Evolutionary conservation across 768 basidiomycete genomes (phyloP), one percentile per base, ranked within the genome.

Genomic region (Suillus luteus): DNA sequence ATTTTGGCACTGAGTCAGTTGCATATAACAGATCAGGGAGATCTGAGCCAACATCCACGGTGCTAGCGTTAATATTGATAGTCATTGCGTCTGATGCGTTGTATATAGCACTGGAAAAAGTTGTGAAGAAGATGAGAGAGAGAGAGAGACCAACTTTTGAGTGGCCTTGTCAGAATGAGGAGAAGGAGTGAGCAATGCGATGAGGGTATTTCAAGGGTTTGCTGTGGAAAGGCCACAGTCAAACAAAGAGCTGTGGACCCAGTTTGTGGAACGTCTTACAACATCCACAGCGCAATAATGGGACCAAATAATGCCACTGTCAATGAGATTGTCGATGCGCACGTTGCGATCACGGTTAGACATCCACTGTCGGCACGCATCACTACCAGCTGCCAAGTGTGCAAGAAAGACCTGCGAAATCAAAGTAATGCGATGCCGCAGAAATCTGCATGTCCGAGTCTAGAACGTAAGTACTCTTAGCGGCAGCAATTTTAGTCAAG

Each of bases 171-270:
- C 3, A 35, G 6, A 35, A 35, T 35, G 33, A 35, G 6, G 33
- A 8, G 33, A 35, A 35, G 33, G 6, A 48, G 22, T 22, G 12
- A 49, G 48, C 57, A 40, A 27, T 37, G 7, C 12, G 11, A n/a
- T 8, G 14, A 10, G 15, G 22, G 9, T 38, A 40, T 14, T 49
- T 57, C 2, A 57, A 24, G 11, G 2, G 55, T 14, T 9, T 15
- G 1, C 8, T 38, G 27, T 27, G 5, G 37, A 10, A 38, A 8
- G 9, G 1, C 37, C 55, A 57, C 37, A 57, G 3, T 15, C 24
- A 24, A 46, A 46, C 5, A 2, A 5, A 24, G 48, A 49, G 22
- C 12, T 64, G 61, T 65, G 66, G 70, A 65, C 62, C 65, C 8
- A 40, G 33, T n/a, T 51, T 61, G 48, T 51, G 58, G 2, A 33